Evolutionary conservation across 352 stramenopile genomes (phyloP).

Genomic region (Plasmopara halstedii): DNA sequence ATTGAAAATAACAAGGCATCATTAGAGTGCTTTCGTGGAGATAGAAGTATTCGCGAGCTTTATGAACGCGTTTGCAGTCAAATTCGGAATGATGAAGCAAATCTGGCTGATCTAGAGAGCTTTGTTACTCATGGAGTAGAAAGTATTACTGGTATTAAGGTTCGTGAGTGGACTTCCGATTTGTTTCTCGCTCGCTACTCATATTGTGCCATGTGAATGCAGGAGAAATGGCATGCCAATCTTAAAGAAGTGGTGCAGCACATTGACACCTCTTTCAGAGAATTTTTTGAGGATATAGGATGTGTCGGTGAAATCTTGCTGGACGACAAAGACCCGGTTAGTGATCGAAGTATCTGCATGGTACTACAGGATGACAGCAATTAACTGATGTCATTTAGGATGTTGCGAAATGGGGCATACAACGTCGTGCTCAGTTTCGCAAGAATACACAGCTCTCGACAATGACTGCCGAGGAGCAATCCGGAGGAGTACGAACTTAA

Average conservation of each 20-base stretch:
- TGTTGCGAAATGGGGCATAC: conserved; percentile 83
- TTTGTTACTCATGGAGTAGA: conserved; percentile 58
- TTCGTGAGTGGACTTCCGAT: conserved; percentile 4
- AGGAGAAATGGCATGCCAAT: conserved; percentile 61
- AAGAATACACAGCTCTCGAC: conserved; percentile 77
- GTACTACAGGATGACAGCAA: background rate
- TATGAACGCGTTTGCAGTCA: conserved; percentile 59
- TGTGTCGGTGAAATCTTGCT: conserved; percentile 80
- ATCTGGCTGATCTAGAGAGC: conserved; percentile 49
- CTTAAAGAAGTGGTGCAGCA: conserved; percentile 65
- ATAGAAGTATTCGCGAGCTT: conserved; percentile 62
- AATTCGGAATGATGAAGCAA: conserved; percentile 57
- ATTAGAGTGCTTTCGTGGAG: conserved; percentile 73
- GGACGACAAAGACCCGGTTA: conserved; percentile 61
- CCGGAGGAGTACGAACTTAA: conserved; percentile 64
- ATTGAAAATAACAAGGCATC: conserved; percentile 84
- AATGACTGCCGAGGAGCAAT: conserved; percentile 84
- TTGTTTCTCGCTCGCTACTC: background rate
- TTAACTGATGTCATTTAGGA: conserved; percentile 29
- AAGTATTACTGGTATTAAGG: conserved; percentile 70
- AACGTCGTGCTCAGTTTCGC: conserved; percentile 78
- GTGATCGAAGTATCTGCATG: background rate
- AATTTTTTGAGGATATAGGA: conserved; percentile 82
- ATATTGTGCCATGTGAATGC: background rate
- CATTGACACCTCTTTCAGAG: conserved; percentile 76